phyloP scores from a whole-genome alignment of 495 filamentous ascomycete species.

The Hypomontagnella submonticulosa region DNA sequence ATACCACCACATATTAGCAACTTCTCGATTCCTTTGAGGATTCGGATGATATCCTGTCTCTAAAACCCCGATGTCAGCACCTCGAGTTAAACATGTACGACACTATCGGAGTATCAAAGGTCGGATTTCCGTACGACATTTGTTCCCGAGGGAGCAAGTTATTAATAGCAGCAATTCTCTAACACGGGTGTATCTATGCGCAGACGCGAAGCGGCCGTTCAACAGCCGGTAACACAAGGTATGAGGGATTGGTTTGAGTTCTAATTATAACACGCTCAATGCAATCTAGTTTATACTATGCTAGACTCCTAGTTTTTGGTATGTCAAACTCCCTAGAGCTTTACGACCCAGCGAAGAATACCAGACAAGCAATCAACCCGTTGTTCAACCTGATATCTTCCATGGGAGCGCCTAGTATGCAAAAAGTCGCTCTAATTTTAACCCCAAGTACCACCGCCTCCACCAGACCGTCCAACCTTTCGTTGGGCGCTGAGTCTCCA shows the following conservation, averaged over 20 bases:
- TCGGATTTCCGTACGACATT: conserved; percentile 1
- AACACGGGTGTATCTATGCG: background rate
- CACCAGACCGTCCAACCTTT: conserved; percentile 86
- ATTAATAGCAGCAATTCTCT: conserved; percentile 3
- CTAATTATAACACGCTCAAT: background rate
- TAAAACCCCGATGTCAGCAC: too few species aligned
- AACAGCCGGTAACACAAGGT: too few species aligned
- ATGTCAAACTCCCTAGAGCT: too few species aligned
- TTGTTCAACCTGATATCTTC: background rate
- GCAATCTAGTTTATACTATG: too few species aligned
- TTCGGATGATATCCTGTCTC: too few species aligned
- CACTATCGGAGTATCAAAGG: conserved; percentile 1
- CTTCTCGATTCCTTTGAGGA: too few species aligned
- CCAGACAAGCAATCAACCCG: too few species aligned
- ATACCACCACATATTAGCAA: too few species aligned
- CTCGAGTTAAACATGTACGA: background rate
- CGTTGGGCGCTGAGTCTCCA: conserved; percentile 93
- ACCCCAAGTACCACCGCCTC: conserved; percentile 93
- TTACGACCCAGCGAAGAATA: background rate
- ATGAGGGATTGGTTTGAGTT: background rate
- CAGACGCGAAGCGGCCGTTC: background rate
- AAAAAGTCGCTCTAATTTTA: conserved; percentile 50
- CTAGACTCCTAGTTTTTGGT: too few species aligned
- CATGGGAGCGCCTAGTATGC: background rate
- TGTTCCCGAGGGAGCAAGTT: background rate